phyloP scores from a whole-genome alignment of 1,284 basidiomycete species.

The Schizopora paradoxa region DNA sequence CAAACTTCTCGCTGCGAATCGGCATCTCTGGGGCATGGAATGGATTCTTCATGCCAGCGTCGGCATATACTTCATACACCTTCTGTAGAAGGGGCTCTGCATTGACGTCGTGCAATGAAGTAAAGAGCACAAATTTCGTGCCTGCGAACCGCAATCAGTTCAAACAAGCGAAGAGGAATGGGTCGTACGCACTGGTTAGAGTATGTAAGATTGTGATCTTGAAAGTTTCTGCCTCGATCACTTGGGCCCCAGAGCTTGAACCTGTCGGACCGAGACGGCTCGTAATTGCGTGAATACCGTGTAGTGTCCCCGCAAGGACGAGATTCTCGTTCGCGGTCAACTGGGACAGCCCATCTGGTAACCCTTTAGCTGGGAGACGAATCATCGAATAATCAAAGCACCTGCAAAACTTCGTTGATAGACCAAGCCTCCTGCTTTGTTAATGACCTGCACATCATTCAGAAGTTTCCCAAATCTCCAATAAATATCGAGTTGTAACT shows the following conservation, averaged over 20 bases:
- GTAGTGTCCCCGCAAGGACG: conserved; percentile 93
- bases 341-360: conserved; percentile 76
- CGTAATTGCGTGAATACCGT: conserved; percentile 98
- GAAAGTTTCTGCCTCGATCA: conserved; percentile 92
- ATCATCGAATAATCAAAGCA: conserved; percentile 29
- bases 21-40: conserved; percentile 99
- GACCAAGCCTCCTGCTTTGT: conserved; percentile 96
- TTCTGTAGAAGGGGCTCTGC: conserved; percentile 73
- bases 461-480: conserved; percentile 18
- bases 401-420: conserved; percentile 91
- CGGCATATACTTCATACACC: conserved; percentile 88
- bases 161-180: conserved; percentile 3
- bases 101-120: conserved; percentile 69
- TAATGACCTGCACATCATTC: conserved; percentile 70
- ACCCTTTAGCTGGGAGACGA: conserved; percentile 12
- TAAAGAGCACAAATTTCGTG: conserved; percentile 95
- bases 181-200: conserved; percentile 72
- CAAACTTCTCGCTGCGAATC: conserved; percentile 88
- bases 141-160: conserved; percentile 50
- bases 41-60: conserved; percentile 98
- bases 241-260: conserved; percentile 81
- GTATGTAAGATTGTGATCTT: conserved; percentile 88
- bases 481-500: conserved; percentile 11
- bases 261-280: conserved; percentile 84
- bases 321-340: conserved; percentile 96